A percentile compares a stretch with the other conserved stretches of the same genome.
Evolutionary conservation across 805 yeast genomes (phyloP).

Genomic region (Ogataea chonburiensis): DNA sequence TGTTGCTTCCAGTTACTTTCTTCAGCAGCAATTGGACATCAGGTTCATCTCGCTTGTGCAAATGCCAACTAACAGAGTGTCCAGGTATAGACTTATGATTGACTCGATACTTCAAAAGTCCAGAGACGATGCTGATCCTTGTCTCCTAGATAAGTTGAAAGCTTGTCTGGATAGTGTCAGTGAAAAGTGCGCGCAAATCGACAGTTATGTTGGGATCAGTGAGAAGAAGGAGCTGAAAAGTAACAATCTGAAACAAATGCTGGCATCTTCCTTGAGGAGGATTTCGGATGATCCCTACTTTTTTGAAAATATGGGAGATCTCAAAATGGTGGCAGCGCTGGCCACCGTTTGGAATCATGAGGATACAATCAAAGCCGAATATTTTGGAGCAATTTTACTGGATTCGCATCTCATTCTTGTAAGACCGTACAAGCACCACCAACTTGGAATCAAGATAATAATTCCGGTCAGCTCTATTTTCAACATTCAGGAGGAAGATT

Average conservation of each 20-base stretch:
- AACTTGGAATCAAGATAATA: conserved; percentile 41
- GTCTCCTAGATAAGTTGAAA: conserved; percentile 25
- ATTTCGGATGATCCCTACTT: conserved; percentile 29
- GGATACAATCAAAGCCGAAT: conserved; percentile 16
- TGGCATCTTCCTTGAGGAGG: conserved; percentile 11
- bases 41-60: conserved; percentile 54
- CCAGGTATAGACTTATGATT: conserved; percentile 52
- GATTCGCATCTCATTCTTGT: conserved; percentile 50
- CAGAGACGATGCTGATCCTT: conserved; percentile 19
- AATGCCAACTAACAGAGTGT: conserved; percentile 50
- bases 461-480: conserved; percentile 43
- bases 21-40: conserved; percentile 46
- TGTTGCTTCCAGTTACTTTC: conserved; percentile 29
- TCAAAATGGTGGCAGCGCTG: conserved; percentile 44
- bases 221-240: conserved; percentile 19
- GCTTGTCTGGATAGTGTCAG: conserved; percentile 30
- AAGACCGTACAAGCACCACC: conserved; percentile 26
- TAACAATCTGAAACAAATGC: conserved; percentile 17
- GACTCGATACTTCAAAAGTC: conserved; percentile 39
- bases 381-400: conserved; percentile 43
- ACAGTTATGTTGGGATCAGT: conserved; percentile 24
- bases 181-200: conserved; percentile 24
- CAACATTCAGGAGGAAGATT: conserved; percentile 23
- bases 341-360: conserved; percentile 39
- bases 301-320: conserved; percentile 47